These are phyloP conservation scores for Microsporum ferrugineum DNA, from an alignment of 2,329 filamentous ascomycete genomes.

Conservation along the genomic window DNA sequence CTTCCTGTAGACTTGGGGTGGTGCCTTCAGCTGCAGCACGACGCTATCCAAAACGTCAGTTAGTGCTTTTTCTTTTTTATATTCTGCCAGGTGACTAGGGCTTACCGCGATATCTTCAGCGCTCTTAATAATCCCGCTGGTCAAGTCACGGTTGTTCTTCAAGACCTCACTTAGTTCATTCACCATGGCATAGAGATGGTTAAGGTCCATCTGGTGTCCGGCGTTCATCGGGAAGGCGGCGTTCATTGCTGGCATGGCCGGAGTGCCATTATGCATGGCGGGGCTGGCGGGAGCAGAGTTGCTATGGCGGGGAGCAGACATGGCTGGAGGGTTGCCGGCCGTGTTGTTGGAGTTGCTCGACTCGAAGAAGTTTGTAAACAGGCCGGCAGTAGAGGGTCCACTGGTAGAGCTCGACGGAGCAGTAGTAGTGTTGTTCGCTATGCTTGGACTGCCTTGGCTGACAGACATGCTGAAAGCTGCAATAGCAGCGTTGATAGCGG, in stretches of 20 bases:
- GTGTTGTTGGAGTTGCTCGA: slow-evolving; percentile 23
- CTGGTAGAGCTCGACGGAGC: slow-evolving; percentile 16
- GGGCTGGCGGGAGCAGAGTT: slow-evolving; percentile 24
- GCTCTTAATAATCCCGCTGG: slow-evolving; percentile 38
- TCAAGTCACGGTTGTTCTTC: slow-evolving; percentile 40
- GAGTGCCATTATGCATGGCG: slow-evolving; percentile 8
- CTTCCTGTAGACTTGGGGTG: slow-evolving; percentile 31
- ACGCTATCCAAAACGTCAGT: slow-evolving; percentile 23
- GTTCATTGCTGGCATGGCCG: slow-evolving; percentile 22
- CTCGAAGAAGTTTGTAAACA: slow-evolving; percentile 27
- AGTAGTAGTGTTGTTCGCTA: background rate
- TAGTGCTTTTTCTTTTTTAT: background rate
- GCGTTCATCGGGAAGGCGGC: slow-evolving; percentile 35
- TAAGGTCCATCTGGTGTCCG: slow-evolving; percentile 42
- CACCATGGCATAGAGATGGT: slow-evolving; percentile 41
- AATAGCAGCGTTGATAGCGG: slow-evolving; percentile 28
- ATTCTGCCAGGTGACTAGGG: slow-evolving; percentile 3
- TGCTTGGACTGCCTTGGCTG: slow-evolving; percentile 2
- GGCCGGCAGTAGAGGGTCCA: slow-evolving; percentile 16
- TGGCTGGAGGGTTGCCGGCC: slow-evolving; percentile 7
- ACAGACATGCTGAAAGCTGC: slow-evolving; percentile 14
- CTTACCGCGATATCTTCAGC: slow-evolving; percentile 40
- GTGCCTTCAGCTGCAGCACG: slow-evolving; percentile 33
- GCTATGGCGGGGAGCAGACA: slow-evolving; percentile 23
- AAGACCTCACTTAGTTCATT: slow-evolving; percentile 39